Percentiles rank a stretch among this genome's conserved stretches.
phyloP scores from a whole-genome alignment of 2,329 filamentous ascomycete species.

The Aspergillus carbonarius region DNA sequence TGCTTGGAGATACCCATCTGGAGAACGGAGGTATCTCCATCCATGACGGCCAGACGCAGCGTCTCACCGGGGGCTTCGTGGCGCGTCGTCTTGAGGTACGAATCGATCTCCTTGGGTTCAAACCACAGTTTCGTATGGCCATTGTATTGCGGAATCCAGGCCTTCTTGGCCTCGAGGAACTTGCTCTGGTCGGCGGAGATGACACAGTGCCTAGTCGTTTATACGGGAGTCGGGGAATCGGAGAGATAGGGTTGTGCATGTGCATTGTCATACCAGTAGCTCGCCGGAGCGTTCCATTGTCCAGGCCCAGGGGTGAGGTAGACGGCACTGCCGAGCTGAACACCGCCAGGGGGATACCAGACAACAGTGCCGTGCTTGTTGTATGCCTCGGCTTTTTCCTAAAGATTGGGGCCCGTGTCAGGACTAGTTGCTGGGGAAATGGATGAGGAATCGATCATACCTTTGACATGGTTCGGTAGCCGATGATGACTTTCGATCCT shows the following conservation, averaged over 20 bases:
- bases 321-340: not conserved
- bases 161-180: not conserved
- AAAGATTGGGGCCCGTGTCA: not conserved
- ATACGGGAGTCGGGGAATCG: not conserved
- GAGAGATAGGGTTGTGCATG: too few relatives aligned
- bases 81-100: not conserved
- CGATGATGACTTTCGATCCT: not conserved
- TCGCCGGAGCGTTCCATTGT: not conserved
- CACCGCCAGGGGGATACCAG: not conserved
- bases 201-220: not conserved
- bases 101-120: not conserved
- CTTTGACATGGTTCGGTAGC: not conserved
- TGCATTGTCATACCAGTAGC: not conserved
- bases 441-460: not conserved
- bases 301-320: not conserved
- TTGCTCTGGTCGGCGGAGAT: not conserved
- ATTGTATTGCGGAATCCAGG: not conserved
- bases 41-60: not conserved
- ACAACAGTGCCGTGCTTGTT: not conserved
- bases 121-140: not conserved
- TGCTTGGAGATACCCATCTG: not conserved
- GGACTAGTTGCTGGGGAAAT: not conserved
- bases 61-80: not conserved
- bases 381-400: not conserved
- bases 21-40: not conserved